Evolutionary conservation across 2,329 filamentous ascomycete genomes (phyloP).

Genomic region (Hymenoscyphus infarciens): DNA sequence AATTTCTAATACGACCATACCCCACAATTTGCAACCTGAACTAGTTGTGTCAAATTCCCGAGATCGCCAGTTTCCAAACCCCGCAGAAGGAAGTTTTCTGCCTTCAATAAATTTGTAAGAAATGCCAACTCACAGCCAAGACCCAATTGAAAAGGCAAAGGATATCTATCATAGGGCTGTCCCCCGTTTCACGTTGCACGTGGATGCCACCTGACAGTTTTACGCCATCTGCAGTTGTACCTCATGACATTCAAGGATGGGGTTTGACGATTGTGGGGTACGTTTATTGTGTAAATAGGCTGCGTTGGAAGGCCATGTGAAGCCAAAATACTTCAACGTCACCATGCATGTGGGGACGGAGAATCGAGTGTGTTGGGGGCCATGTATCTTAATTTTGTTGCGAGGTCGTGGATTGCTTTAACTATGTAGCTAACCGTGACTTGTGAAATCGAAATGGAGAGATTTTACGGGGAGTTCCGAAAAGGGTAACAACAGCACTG

Average conservation of each 20-base stretch:
- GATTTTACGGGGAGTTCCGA: neutral
- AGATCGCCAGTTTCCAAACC: neutral
- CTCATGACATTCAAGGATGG: neutral
- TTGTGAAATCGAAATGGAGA: neutral
- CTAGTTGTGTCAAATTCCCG: neutral
- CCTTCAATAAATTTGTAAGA: neutral
- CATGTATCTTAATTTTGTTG: neutral
- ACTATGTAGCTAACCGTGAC: neutral
- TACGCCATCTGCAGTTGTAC: neutral
- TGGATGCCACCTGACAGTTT: neutral
- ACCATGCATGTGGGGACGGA: neutral
- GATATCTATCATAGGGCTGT: constrained; percentile 2
- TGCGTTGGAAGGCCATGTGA: neutral
- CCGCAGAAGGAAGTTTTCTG: neutral
- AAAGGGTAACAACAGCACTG: neutral
- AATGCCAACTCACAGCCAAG: neutral
- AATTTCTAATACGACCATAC: neutral
- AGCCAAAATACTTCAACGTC: neutral
- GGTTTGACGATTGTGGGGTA: neutral
- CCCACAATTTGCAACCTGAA: neutral
- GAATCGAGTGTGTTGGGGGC: neutral
- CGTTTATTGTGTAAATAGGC: neutral
- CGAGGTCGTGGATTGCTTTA: neutral
- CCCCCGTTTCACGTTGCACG: neutral
- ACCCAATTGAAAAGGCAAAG: neutral